Conservation (phyloP, 257 asterid genomes). For the Fraxinus pennsylvanica region DNA sequence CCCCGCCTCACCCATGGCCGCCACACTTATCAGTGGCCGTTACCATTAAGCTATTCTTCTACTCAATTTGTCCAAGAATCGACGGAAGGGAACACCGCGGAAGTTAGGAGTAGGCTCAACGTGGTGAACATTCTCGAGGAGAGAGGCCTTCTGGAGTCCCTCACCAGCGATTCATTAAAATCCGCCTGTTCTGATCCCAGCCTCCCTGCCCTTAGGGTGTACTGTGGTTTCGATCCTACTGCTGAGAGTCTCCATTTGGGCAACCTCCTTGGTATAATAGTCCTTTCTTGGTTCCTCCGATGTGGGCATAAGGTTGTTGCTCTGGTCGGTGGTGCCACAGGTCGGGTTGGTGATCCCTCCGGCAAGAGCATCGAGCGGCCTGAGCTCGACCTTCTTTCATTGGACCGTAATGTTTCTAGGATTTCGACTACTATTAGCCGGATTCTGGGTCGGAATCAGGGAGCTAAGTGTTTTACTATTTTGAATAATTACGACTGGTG, state of each 20-base stretch:
- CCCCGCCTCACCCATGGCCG: slow-evolving; percentile 19
- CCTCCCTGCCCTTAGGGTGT: slow-evolving; percentile 53
- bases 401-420: slow-evolving; percentile 52
- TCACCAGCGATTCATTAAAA: slow-evolving; percentile 60
- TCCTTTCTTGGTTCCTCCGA: slow-evolving; percentile 90
- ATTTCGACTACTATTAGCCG: slow-evolving; percentile 44
- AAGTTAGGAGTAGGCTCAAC: slow-evolving; percentile 28
- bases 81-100: background rate
- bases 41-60: background rate
- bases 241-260: slow-evolving; percentile 93
- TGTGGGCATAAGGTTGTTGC: slow-evolving; percentile 77
- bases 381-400: slow-evolving; percentile 51
- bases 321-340: slow-evolving; percentile 90
- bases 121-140: slow-evolving; percentile 72
- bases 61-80: background rate
- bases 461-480: slow-evolving; percentile 15
- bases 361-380: slow-evolving; percentile 85
- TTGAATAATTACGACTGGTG: slow-evolving; percentile 91
- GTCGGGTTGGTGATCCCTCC: slow-evolving; percentile 92
- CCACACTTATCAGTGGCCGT: slow-evolving; percentile 33
- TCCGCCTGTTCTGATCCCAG: slow-evolving; percentile 31
- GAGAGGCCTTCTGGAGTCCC: slow-evolving; percentile 72
- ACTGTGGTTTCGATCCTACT: slow-evolving; percentile 96
- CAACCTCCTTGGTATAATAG: slow-evolving; percentile 74
- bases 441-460: slow-evolving; percentile 47